These are phyloP conservation scores for Tetramitus jugosus DNA, from an alignment of 208 protist genomes.

Conservation along the genomic window DNA sequence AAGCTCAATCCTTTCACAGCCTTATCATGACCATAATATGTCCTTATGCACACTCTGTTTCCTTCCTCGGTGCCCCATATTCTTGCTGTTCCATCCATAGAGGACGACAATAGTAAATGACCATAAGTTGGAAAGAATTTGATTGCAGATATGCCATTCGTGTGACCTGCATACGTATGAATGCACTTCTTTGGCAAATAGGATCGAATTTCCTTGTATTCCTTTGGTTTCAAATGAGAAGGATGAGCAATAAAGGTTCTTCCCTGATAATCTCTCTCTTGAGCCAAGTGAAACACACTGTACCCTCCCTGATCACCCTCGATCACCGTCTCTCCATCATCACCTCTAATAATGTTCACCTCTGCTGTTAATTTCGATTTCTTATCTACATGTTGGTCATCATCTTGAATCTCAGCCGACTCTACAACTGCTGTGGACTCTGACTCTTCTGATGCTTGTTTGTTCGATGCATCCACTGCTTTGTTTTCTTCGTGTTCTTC, in stretches of 20 bases:
- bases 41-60: slow-evolving; percentile 64
- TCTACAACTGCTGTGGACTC: too few relatives aligned
- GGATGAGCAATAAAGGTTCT: slow-evolving; percentile 2
- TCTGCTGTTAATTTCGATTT: too few relatives aligned
- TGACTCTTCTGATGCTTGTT: too few relatives aligned
- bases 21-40: slow-evolving; percentile 73
- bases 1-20: slow-evolving; percentile 80
- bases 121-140: slow-evolving; percentile 77
- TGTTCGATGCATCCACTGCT: too few relatives aligned
- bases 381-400: too few relatives aligned
- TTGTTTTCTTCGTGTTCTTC: too few relatives aligned
- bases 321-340: background rate
- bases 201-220: slow-evolving; percentile 32
- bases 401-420: too few relatives aligned
- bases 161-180: slow-evolving; percentile 61
- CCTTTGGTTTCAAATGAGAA: background rate
- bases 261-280: slow-evolving; percentile 1
- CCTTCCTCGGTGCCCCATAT: slow-evolving; percentile 71
- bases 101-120: slow-evolving; percentile 81
- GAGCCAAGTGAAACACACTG: background rate
- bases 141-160: slow-evolving; percentile 71
- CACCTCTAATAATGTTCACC: too few relatives aligned
- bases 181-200: slow-evolving; percentile 57
- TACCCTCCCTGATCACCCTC: background rate
- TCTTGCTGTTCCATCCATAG: slow-evolving; percentile 66